Conservation (phyloP, 2,329 filamentous ascomycete genomes). For the Coniochaeta sp. region DNA sequence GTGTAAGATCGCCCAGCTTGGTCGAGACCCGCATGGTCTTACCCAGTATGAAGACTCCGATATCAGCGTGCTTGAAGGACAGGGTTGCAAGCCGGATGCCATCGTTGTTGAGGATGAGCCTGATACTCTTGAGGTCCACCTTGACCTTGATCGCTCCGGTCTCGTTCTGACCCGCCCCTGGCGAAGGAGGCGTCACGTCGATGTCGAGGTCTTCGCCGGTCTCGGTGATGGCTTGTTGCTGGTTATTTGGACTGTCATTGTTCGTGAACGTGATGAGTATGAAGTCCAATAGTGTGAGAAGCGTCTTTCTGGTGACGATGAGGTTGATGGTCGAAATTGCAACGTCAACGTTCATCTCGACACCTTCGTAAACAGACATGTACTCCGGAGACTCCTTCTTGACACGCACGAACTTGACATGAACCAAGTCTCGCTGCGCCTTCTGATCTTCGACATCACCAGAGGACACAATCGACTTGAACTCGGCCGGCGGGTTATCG, state of each 20-base stretch:
- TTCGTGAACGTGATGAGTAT: slow-evolving; percentile 84
- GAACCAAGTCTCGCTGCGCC: slow-evolving; percentile 70
- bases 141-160: slow-evolving; percentile 85
- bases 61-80: slow-evolving; percentile 85
- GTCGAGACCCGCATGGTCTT: slow-evolving; percentile 84
- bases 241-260: slow-evolving; percentile 29
- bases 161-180: slow-evolving; percentile 31
- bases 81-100: slow-evolving; percentile 89
- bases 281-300: slow-evolving; percentile 90
- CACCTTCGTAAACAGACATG: slow-evolving; percentile 81
- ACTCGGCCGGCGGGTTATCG: slow-evolving; percentile 78
- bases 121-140: slow-evolving; percentile 86
- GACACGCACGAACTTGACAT: slow-evolving; percentile 83
- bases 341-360: slow-evolving; percentile 88
- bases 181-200: slow-evolving; percentile 26
- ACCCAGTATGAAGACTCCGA: slow-evolving; percentile 80
- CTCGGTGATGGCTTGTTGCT: slow-evolving; percentile 29
- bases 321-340: slow-evolving; percentile 93
- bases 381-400: slow-evolving; percentile 91
- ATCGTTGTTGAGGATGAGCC: slow-evolving; percentile 94
- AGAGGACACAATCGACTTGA: slow-evolving; percentile 96
- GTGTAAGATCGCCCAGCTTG: slow-evolving; percentile 75
- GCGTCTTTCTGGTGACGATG: slow-evolving; percentile 85
- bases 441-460: slow-evolving; percentile 64
- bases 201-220: slow-evolving; percentile 32